Evolutionary conservation across 1,139 yeast species (phyloP).

Genomic region (Saccharomyces hybrid): DNA sequence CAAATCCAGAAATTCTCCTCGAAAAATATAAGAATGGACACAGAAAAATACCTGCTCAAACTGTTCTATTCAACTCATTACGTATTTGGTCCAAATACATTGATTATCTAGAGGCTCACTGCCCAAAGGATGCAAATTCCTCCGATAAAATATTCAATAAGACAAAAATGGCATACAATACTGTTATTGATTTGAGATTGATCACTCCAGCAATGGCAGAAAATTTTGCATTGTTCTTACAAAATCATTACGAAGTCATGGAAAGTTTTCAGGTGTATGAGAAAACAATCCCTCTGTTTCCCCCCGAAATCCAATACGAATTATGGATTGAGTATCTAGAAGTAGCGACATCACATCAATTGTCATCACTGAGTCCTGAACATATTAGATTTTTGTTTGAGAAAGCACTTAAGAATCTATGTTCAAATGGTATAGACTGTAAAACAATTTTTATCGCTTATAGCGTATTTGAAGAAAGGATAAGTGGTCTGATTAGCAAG

Average conservation of each 20-base stretch:
- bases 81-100: slow-evolving; percentile 69
- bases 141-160: slow-evolving; percentile 33
- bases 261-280: slow-evolving; percentile 60
- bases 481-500: slow-evolving; percentile 38
- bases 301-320: slow-evolving; percentile 57
- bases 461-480: slow-evolving; percentile 50
- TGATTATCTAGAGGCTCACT: slow-evolving; percentile 60
- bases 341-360: slow-evolving; percentile 31
- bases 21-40: slow-evolving; percentile 22
- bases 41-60: slow-evolving; percentile 45
- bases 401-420: slow-evolving; percentile 46
- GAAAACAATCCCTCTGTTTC: slow-evolving; percentile 52
- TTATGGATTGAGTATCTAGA: slow-evolving; percentile 65
- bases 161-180: slow-evolving; percentile 47
- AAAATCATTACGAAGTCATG: slow-evolving; percentile 39
- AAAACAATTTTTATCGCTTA: slow-evolving; percentile 49
- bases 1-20: slow-evolving; percentile 18
- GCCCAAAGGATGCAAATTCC: slow-evolving; percentile 21
- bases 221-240: slow-evolving; percentile 58
- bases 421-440: slow-evolving; percentile 36
- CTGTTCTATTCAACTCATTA: slow-evolving; percentile 50
- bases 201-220: slow-evolving; percentile 64
- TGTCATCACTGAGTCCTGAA: slow-evolving; percentile 39
- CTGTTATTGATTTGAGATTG: slow-evolving; percentile 51
- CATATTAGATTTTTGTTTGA: slow-evolving; percentile 70